These are phyloP conservation scores for Arachis hypogaea DNA, from an alignment of 306 rosid genomes.

Conservation along the genomic window DNA sequence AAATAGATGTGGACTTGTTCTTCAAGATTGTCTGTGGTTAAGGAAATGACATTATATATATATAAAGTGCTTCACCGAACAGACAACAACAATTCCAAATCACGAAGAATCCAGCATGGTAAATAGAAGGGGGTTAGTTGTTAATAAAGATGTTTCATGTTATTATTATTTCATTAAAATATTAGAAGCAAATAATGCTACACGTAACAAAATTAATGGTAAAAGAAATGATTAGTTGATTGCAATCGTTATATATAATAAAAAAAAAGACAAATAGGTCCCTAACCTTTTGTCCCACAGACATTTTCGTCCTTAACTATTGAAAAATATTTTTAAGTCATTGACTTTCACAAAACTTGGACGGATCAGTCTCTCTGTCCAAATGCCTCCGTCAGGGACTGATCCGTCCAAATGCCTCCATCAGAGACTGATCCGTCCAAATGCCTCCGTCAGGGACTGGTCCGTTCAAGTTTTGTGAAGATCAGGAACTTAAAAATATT, in stretches of 20 bases:
- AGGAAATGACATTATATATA: slow-evolving; percentile 34
- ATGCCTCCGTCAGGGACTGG: no score
- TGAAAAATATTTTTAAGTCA: no score
- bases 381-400: no score
- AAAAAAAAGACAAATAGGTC: no score
- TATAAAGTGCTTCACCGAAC: slow-evolving; percentile 35
- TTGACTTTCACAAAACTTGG: no score
- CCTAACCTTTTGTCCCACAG: no score
- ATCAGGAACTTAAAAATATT: no score
- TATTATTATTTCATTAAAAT: not conserved
- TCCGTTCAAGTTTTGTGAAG: no score
- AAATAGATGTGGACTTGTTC: slow-evolving; percentile 26
- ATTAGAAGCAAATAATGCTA: not conserved
- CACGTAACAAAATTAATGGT: not conserved
- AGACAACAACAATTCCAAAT: not conserved
- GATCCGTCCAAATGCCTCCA: no score
- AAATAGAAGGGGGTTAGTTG: not conserved
- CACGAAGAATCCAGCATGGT: slow-evolving; percentile 3
- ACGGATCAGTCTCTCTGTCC: no score
- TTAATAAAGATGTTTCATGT: slow-evolving; percentile 3
- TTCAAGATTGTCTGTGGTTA: slow-evolving; percentile 35
- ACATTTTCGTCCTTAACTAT: no score
- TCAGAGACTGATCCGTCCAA: no score
- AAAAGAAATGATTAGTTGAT: not conserved
- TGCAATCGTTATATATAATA: not conserved